Evolutionary conservation across 2,329 filamentous ascomycete species (phyloP).

Genomic region (Raffaelea deltoideospora): DNA sequence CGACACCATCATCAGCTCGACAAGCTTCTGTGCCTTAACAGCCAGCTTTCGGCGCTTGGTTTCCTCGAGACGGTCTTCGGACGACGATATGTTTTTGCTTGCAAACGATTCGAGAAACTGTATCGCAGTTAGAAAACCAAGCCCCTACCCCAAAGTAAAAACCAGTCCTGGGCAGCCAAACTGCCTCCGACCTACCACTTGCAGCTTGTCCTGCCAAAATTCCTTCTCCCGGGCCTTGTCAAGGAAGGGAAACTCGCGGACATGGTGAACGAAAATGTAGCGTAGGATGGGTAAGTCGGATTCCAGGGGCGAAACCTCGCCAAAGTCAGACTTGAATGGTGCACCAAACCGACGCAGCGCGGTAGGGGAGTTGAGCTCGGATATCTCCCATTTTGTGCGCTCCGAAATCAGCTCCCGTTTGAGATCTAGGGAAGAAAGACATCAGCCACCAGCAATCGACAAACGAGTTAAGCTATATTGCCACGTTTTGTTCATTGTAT

Average conservation of each 20-base stretch:
- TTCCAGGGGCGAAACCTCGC: conserved; percentile 84
- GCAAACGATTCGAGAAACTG: conserved; percentile 96
- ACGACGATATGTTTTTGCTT: conserved; percentile 91
- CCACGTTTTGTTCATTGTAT: too few species aligned
- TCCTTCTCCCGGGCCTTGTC: conserved; percentile 96
- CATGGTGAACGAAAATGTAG: conserved; percentile 96
- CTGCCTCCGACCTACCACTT: conserved; percentile 50
- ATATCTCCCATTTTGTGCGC: conserved; percentile 82
- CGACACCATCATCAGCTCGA: conserved; percentile 99
- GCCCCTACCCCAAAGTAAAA: neutral
- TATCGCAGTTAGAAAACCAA: neutral
- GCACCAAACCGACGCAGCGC: conserved; percentile 90
- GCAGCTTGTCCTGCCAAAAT: conserved; percentile 97
- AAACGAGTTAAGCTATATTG: too few species aligned
- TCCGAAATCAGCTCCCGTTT: conserved; percentile 88
- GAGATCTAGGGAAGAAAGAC: conserved; percentile 45
- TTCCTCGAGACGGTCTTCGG: conserved; percentile 88
- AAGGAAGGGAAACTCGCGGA: conserved; percentile 94
- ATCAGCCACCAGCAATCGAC: too few species aligned
- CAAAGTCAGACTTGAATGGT: conserved; percentile 82
- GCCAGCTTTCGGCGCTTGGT: conserved; percentile 90
- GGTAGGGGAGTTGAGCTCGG: conserved; percentile 85
- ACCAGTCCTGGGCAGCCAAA: neutral
- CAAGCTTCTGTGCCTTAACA: conserved; percentile 82
- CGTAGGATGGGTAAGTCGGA: conserved; percentile 86